Percentiles rank a stretch among this genome's conserved stretches.
Evolutionary conservation across 2,329 filamentous ascomycete species (phyloP).

Genomic region (Sporothrix pseudoabietina): DNA sequence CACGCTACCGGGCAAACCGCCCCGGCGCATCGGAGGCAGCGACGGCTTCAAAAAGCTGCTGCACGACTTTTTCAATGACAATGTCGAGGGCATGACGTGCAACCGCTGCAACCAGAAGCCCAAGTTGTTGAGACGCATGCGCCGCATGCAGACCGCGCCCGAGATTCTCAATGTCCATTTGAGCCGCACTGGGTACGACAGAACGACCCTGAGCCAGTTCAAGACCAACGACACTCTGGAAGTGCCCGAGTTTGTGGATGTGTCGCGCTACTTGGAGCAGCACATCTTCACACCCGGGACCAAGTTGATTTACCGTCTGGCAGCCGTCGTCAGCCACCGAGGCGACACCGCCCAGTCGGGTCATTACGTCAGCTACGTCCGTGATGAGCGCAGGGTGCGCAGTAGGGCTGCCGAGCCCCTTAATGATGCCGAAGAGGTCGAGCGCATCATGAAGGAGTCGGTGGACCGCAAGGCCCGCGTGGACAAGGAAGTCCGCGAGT

Average conservation of each 20-base stretch:
- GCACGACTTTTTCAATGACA: background rate
- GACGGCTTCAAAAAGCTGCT: background rate
- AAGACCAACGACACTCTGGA: slow-evolving; percentile 26
- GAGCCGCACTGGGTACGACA: background rate
- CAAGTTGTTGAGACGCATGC: background rate
- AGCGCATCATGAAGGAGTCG: background rate
- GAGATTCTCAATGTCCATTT: slow-evolving; percentile 32
- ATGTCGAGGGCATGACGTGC: background rate
- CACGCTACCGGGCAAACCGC: background rate
- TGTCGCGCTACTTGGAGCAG: slow-evolving; percentile 32
- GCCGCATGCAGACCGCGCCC: slow-evolving; percentile 30
- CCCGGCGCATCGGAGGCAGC: background rate
- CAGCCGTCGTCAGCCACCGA: slow-evolving; percentile 31
- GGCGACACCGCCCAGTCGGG: slow-evolving; percentile 18
- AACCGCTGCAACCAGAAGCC: slow-evolving; percentile 19
- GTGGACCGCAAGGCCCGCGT: background rate
- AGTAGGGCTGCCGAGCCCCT: background rate
- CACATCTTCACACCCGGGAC: slow-evolving; percentile 27
- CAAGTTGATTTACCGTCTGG: slow-evolving; percentile 32
- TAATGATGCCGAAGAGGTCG: slow-evolving; percentile 10
- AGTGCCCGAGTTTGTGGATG: slow-evolving; percentile 31
- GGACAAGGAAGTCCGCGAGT: background rate
- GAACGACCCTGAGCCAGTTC: accelerated
- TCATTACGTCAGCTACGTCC: slow-evolving; percentile 33
- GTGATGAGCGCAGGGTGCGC: background rate